Percentiles rank a stretch among this genome's conserved stretches.
Evolutionary conservation across 495 filamentous ascomycete species (phyloP).

Genomic region (Tuber borchii): DNA sequence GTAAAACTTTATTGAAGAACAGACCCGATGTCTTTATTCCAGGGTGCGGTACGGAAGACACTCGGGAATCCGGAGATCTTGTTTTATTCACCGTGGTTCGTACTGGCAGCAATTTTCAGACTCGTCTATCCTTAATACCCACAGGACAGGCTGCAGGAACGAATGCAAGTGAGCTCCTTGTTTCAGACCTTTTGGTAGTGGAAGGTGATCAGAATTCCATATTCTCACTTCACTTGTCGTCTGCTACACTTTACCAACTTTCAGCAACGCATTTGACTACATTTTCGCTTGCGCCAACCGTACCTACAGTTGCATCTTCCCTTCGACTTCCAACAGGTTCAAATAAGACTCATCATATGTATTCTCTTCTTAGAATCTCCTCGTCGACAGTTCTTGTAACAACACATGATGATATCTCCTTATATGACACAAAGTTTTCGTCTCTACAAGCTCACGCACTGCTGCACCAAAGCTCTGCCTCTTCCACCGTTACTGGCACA

Average conservation of each 20-base stretch:
- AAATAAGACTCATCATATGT: conserved; percentile 3
- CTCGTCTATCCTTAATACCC: conserved; percentile 22
- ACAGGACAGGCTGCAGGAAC: not conserved
- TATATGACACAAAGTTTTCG: conserved; percentile 41
- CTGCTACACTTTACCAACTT: conserved; percentile 33
- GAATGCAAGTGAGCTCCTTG: conserved; percentile 23
- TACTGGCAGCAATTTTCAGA: conserved; percentile 16
- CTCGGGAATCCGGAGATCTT: conserved; percentile 13
- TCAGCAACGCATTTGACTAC: conserved; percentile 31
- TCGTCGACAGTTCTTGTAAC: conserved; percentile 38
- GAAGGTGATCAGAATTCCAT: conserved; percentile 11
- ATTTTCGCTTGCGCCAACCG: conserved; percentile 24
- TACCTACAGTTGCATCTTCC: conserved; percentile 25
- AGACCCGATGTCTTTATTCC: conserved; percentile 33
- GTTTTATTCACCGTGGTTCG: conserved; percentile 30
- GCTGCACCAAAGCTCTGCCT: conserved; percentile 12
- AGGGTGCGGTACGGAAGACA: conserved; percentile 5
- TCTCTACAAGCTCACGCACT: conserved; percentile 36
- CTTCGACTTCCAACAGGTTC: conserved; percentile 15
- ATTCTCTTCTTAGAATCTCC: conserved; percentile 39
- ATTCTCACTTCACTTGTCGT: conserved; percentile 39
- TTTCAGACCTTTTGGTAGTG: conserved; percentile 13
- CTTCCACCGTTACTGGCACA: conserved; percentile 6
- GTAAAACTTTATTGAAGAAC: conserved; percentile 35
- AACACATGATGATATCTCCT: conserved; percentile 33